Evolutionary conservation across 2,329 filamentous ascomycete species (phyloP).

Genomic region (Fusarium pseudograminearum): DNA sequence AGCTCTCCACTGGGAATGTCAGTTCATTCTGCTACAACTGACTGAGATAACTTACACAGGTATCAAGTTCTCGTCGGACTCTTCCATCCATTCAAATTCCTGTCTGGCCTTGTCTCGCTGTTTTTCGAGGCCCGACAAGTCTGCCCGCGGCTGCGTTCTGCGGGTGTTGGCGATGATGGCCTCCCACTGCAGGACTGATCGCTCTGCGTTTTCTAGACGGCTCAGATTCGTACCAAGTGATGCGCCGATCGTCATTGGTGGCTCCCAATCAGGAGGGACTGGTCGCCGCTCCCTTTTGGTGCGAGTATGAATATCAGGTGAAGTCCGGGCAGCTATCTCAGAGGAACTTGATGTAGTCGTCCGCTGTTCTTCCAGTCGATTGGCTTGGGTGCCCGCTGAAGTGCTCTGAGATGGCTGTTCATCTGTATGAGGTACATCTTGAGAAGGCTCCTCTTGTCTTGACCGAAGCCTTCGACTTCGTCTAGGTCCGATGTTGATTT

Average conservation of each 20-base stretch:
- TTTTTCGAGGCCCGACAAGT: conserved; percentile 40
- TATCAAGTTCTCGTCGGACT: conserved; percentile 39
- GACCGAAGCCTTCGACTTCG: conserved; percentile 14
- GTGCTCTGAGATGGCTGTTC: neutral
- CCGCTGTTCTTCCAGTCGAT: neutral
- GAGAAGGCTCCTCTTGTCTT: neutral
- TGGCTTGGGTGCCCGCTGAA: neutral
- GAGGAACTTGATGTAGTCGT: neutral
- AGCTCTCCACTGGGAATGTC: conserved; percentile 40
- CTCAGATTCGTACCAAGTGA: conserved; percentile 43
- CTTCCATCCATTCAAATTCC: conserved; percentile 36
- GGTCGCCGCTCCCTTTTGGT: conserved; percentile 7
- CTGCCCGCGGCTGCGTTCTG: conserved; percentile 33
- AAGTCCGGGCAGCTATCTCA: neutral
- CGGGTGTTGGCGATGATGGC: conserved; percentile 41
- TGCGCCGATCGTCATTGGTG: conserved; percentile 42
- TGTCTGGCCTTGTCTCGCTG: conserved; percentile 27
- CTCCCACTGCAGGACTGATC: conserved; percentile 44
- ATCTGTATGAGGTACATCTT: neutral
- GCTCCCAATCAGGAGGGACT: conserved; percentile 37
- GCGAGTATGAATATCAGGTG: neutral
- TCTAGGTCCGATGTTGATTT: conserved; percentile 33
- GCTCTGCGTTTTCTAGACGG: conserved; percentile 41
- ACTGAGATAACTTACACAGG: conserved; percentile 31
- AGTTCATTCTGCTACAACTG: neutral